These are phyloP conservation scores for Lichtheimia hyalospora DNA, from an alignment of 371 early-diverging fungal genomes.

Conservation along the genomic window DNA sequence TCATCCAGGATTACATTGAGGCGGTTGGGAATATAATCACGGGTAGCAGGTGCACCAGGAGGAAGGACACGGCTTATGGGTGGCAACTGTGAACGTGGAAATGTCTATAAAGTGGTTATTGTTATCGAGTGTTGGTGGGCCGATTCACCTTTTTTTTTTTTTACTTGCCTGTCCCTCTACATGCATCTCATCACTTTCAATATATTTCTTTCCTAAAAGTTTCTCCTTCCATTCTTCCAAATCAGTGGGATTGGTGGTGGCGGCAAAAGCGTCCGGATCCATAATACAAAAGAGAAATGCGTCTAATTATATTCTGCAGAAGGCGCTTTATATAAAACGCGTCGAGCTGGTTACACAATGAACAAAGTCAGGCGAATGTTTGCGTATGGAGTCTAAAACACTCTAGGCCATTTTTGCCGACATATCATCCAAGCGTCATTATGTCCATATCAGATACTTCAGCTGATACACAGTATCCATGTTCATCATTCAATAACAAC, in stretches of 20 bases:
- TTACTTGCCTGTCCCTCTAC: neutral
- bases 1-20: slow-evolving; percentile 2
- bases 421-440: no score
- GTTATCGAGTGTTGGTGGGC: neutral
- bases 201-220: slow-evolving; percentile 14
- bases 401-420: no score
- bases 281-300: neutral
- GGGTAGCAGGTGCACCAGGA: neutral
- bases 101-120: neutral
- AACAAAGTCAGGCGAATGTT: no score
- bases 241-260: neutral
- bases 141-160: no score
- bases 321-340: no score
- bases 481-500: no score
- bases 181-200: slow-evolving; percentile 13
- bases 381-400: no score
- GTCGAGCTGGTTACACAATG: no score
- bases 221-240: slow-evolving; percentile 14
- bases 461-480: no score
- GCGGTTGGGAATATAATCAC: neutral
- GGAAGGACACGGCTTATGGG: neutral
- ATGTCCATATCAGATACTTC: no score
- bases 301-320: no score
- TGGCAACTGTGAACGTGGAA: neutral
- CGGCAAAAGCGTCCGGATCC: neutral